Base-by-base conservation (phyloP, 768 basidiomycete genomes). In the Xerocomus brunneocitrinus region DNA sequence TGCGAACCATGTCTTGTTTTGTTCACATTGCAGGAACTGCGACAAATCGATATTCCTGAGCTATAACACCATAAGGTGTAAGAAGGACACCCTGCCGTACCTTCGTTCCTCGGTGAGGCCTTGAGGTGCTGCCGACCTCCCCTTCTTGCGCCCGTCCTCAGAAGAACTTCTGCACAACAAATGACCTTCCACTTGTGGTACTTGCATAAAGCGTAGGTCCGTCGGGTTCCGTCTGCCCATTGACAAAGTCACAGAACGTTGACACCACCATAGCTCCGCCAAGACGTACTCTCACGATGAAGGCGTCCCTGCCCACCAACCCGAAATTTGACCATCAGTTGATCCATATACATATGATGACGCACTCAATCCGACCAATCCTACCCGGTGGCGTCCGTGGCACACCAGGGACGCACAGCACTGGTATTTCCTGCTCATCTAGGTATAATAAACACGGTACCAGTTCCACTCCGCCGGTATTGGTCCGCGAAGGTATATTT, bases 401-500 rank as follows among this genome's bases (percentile, higher is more conserved):
- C 41, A 25, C 13, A 6, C 43, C 28, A 44, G 43, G 43, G 43
- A 19, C 28, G 43, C 43, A 44, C 43, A 44, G 43, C 43, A 44
- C 28, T 44, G 27, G 43, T 44, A 44, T 44, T 44, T 28, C 43
- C 9, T 31, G 43, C 28, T n/a, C 43, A 44, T 44, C 25, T 27
- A 25, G 16, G 31, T 25, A 31, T 27, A 47, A 52, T 34, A 44
- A 38, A 47, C 41, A 8, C 39, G 30, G 38, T 27, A 43, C 16
- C 14, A 36, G 27, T 19, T 22, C 34, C 32, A 39, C 40, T 35
- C 28, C 54, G 46, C 44, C 49, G 49, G 41, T 30, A 47, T 30
- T 16, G n/a, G 46, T 45, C 50, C 47, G 41, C 50, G 50, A 51
- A 56, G 42, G 50, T 42, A 5, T 36, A n/a, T 16, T 27, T 14